phyloP scores from a whole-genome alignment of 1,139 yeast species.

The Sugiyamaella xylanicola region DNA sequence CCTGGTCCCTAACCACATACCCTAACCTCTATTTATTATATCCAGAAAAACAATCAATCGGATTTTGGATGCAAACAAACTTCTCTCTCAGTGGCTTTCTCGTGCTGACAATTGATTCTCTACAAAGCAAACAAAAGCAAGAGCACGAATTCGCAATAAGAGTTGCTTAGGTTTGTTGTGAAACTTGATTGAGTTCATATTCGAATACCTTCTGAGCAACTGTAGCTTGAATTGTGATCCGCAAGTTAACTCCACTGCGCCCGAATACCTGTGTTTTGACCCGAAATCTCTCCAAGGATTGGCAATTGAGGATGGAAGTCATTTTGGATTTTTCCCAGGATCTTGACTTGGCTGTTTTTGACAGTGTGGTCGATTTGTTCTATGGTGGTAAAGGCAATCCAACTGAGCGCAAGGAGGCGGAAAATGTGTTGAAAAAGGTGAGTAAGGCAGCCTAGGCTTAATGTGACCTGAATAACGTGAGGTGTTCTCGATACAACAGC shows the following conservation, averaged over 20 bases:
- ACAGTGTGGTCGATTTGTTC: constrained; percentile 84
- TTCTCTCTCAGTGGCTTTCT: constrained; percentile 1
- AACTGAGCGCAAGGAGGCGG: constrained; percentile 72
- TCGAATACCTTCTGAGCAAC: neutral
- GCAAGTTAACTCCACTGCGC: neutral
- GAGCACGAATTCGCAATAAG: neutral
- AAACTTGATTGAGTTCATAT: neutral
- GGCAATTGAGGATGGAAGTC: constrained; percentile 64
- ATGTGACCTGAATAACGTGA: neutral
- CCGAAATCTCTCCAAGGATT: neutral
- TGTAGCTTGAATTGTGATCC: constrained; percentile 5
- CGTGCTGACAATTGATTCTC: neutral
- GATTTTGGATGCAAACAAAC: constrained; percentile 16
- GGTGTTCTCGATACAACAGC: no score
- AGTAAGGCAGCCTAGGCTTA: constrained; percentile 17
- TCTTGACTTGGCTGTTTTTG: constrained; percentile 76
- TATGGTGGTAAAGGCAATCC: constrained; percentile 78
- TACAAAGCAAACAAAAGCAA: neutral
- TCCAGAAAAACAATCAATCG: constrained; percentile 13
- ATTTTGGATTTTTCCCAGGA: constrained; percentile 85
- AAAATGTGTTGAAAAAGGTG: constrained; percentile 68
- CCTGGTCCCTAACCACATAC: constrained; percentile 9
- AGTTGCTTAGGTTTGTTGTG: neutral
- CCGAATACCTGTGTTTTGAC: neutral
- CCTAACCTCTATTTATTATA: constrained; percentile 5